Base-by-base conservation (phyloP, 177 flowering plant species). In the Vitis hybrid region DNA sequence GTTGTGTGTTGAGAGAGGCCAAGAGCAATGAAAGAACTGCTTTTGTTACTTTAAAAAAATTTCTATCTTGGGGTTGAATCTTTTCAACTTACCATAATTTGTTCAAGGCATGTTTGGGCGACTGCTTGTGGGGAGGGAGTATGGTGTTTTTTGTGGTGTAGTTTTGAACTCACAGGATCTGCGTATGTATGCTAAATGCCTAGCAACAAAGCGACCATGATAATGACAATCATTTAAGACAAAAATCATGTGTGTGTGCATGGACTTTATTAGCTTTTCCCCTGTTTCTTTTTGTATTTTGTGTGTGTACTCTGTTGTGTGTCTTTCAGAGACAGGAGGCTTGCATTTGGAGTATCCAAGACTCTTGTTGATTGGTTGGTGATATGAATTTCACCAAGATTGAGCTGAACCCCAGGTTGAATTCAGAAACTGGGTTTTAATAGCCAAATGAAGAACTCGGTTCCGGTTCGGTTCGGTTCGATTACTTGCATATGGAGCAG, bases 201-300 rank as follows among this genome's bases (percentile, higher is more conserved):
- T 13, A 52, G 14, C 55, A 54, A 51, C 16, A 65, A 51, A 19
- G 49, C 5, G 26, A 54, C 29, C 59, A 55, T 22, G 57, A 54
- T 54, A 54, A 5, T 54, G 71, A 50, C 71, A 68, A 50, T 22
- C 49, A 50, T 68, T 68, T 26, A 50, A 7, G 65, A 68, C 64
- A 59, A 59, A 68, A 68, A 16, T 15, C 34, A 59, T 22, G 65
- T 11, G 65, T 55, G 45, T 4, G 9, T 0, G 5, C 48, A 39
- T 39, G 48, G 10, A 1, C 9, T 39, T 39, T 39, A 39, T 8
- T 5, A 39, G 8, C 48, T 39, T 39, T 26, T 26, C 59, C 49
- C 34, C 12, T 20, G 19, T 53, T 52, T 26, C 16, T 52, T 2
- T 12, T 14, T 19, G n/a, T 66, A 7, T 63, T 62, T 62, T 0